Percentiles rank a stretch among this genome's conserved stretches.
Evolutionary conservation across 768 basidiomycete genomes (phyloP).

Genomic region (Amanita pallidorosea): DNA sequence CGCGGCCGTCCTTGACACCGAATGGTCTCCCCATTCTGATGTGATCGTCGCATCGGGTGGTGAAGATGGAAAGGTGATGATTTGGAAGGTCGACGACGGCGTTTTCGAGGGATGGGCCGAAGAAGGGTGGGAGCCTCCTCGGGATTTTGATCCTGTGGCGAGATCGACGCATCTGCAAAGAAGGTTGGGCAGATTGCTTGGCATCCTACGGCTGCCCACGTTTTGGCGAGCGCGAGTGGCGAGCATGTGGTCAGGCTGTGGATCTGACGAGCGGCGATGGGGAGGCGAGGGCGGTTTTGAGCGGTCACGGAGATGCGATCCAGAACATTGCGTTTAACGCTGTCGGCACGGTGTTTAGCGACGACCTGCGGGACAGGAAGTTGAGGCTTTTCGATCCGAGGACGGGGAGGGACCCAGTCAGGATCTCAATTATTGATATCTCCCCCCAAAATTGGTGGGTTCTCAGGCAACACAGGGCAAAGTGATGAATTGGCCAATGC

Average conservation of each 20-base stretch:
- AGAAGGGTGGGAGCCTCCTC: conserved; percentile 69
- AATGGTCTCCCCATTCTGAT: conserved; percentile 94
- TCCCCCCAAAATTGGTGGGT: too few species aligned
- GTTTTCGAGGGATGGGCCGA: conserved; percentile 78
- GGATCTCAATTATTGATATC: too few species aligned
- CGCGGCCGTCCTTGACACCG: conserved; percentile 84
- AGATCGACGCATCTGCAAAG: conserved; percentile 68
- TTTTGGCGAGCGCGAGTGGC: conserved; percentile 70
- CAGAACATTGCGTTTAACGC: conserved; percentile 78
- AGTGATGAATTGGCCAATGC: too few species aligned
- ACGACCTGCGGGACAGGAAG: conserved; percentile 93
- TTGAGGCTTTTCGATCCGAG: conserved; percentile 86
- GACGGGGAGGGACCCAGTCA: conserved; percentile 65
- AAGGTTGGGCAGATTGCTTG: conserved; percentile 93
- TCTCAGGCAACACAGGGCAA: too few species aligned
- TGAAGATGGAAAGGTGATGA: conserved; percentile 88
- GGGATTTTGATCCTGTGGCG: conserved; percentile 77
- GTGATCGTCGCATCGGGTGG: conserved; percentile 82
- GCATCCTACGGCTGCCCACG: conserved; percentile 83
- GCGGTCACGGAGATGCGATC: conserved; percentile 79
- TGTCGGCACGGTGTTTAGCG: conserved; percentile 68
- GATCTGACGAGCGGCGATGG: conserved; percentile 68
- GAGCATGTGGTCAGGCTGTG: conserved; percentile 87
- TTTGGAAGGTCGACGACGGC: conserved; percentile 72
- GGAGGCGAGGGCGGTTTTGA: conserved; percentile 44